These are phyloP conservation scores for Carex kokanica DNA, from an alignment of 176 grass and related monocot genomes.

Conservation along the genomic window DNA sequence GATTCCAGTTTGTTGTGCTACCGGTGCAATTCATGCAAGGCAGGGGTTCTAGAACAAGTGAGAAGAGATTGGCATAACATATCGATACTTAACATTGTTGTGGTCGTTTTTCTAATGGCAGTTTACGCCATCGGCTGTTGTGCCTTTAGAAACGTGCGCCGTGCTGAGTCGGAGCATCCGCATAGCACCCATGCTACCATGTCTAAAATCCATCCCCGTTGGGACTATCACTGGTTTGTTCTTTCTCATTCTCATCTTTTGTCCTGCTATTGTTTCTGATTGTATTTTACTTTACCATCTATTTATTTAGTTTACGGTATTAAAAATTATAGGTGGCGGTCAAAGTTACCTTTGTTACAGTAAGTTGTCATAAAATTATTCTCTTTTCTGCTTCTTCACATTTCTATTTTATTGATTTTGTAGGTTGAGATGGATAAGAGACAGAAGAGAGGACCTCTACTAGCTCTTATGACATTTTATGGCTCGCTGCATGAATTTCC, in stretches of 20 bases:
- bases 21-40: slow-evolving; percentile 36
- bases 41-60: slow-evolving; percentile 28
- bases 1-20: slow-evolving; percentile 20
- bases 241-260: background rate
- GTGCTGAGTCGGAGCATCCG: slow-evolving; percentile 50
- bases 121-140: slow-evolving; percentile 69
- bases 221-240: slow-evolving; percentile 89
- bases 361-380: background rate
- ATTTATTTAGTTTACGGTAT: background rate
- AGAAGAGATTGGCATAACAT: slow-evolving; percentile 56
- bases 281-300: background rate
- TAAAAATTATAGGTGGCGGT: background rate
- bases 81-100: slow-evolving; percentile 62
- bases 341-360: background rate
- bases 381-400: background rate
- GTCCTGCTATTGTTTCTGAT: background rate
- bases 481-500: background rate
- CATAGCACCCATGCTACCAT: slow-evolving; percentile 60
- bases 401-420: background rate
- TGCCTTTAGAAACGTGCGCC: slow-evolving; percentile 77
- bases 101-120: slow-evolving; percentile 62
- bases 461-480: slow-evolving; percentile 6
- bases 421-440: slow-evolving; percentile 38
- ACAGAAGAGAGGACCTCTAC: slow-evolving; percentile 41
- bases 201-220: slow-evolving; percentile 78